Evolutionary conservation across 2,329 filamentous ascomycete genomes (phyloP).

Genomic region (Myriosclerotinia curreyana): DNA sequence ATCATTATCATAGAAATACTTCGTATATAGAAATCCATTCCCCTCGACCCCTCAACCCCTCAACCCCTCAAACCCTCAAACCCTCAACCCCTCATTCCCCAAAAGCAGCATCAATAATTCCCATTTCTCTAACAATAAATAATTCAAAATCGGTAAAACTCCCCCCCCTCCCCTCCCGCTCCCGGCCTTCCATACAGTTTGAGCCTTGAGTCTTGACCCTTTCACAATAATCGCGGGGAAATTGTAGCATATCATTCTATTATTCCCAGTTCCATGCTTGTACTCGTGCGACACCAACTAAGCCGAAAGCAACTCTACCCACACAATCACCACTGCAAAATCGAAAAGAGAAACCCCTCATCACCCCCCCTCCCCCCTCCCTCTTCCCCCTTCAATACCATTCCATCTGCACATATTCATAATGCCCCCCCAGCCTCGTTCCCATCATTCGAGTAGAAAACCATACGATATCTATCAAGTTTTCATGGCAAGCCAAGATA

Average conservation of each 20-base stretch:
- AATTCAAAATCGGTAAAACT: conserved; percentile 18
- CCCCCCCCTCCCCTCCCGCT: background rate
- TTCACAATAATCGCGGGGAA: conserved; percentile 6
- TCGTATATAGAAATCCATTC: no score
- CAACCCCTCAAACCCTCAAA: no score
- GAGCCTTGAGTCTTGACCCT: no score
- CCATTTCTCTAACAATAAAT: background rate
- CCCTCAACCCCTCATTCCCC: background rate
- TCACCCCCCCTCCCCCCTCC: no score
- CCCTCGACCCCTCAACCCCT: no score
- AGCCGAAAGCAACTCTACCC: conserved; percentile 6
- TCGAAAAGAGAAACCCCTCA: background rate
- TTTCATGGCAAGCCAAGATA: conserved; percentile 4
- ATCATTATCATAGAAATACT: no score
- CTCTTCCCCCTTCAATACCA: background rate
- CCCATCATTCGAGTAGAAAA: background rate
- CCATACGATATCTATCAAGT: conserved; percentile 10
- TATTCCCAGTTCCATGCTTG: background rate
- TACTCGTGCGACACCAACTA: conserved; percentile 1
- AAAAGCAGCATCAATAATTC: conserved; percentile 17
- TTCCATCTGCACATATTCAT: background rate
- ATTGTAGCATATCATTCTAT: background rate
- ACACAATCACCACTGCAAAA: conserved; percentile 5
- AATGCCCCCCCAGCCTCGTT: background rate
- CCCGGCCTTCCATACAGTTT: background rate